Percentiles rank a stretch among this genome's conserved stretches.
phyloP scores from a whole-genome alignment of 2,329 filamentous ascomycete genomes.

The Gaeumannomyces sp. region DNA sequence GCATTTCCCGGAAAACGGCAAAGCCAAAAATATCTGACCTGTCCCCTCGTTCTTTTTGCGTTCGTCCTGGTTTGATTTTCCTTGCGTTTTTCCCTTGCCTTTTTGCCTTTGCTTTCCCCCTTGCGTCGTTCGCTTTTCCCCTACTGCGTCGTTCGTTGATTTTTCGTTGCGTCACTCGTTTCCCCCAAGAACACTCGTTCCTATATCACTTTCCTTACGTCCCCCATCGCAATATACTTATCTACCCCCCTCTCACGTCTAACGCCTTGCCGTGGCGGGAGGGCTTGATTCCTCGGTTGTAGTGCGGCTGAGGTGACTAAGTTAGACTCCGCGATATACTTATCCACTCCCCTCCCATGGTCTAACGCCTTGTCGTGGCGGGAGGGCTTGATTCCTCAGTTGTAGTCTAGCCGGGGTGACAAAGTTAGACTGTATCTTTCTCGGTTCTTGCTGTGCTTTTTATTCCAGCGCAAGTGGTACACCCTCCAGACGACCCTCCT shows the following conservation, averaged over 20 bases:
- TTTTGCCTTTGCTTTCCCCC: not conserved
- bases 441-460: not conserved
- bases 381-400: slow-evolving; percentile 11
- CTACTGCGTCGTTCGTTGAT: too few species aligned
- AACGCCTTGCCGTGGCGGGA: slow-evolving; percentile 12
- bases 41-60: not conserved
- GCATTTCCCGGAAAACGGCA: too few species aligned
- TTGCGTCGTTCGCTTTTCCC: too few species aligned
- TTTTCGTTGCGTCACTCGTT: not conserved
- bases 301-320: slow-evolving; percentile 7
- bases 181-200: not conserved
- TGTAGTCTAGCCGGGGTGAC: slow-evolving; percentile 5
- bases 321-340: slow-evolving; percentile 5
- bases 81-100: not conserved
- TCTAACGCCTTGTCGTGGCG: slow-evolving; percentile 12
- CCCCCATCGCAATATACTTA: not conserved
- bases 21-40: not conserved
- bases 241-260: slow-evolving; percentile 10
- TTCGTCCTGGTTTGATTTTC: not conserved
- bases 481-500: too few species aligned
- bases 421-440: slow-evolving; percentile 7
- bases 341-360: slow-evolving; percentile 8
- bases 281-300: slow-evolving; percentile 10
- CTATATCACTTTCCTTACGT: not conserved
- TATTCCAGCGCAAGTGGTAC: too few species aligned